These are phyloP conservation scores for Apiospora hydei DNA, from an alignment of 2,329 filamentous ascomycete genomes.

Conservation along the genomic window DNA sequence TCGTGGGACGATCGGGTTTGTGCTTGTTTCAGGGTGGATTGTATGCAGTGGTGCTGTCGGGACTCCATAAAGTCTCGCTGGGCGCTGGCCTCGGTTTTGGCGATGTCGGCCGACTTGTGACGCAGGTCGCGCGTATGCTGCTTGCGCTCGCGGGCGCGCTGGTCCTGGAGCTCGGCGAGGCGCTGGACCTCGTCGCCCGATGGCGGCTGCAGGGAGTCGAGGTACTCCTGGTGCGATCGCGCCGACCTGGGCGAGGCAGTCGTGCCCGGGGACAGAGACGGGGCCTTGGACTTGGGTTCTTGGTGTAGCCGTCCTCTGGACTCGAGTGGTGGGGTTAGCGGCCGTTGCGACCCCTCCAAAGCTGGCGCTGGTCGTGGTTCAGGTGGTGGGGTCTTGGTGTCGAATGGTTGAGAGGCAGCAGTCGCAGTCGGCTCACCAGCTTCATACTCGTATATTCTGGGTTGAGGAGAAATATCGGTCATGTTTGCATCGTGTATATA, in stretches of 20 bases:
- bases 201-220: conserved; percentile 58
- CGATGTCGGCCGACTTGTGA: conserved; percentile 30
- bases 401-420: background rate
- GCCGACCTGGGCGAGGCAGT: conserved; percentile 36
- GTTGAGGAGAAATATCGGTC: conserved; percentile 8
- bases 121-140: conserved; percentile 48
- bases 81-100: conserved; percentile 38
- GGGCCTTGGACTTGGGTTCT: conserved; percentile 31
- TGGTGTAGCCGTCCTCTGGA: background rate
- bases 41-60: conserved; percentile 36
- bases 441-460: background rate
- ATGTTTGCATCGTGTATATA: conserved; percentile 11
- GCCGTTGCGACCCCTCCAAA: conserved; percentile 35
- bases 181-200: conserved; percentile 54
- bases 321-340: conserved; percentile 32
- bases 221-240: conserved; percentile 50
- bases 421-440: conserved; percentile 9
- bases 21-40: conserved; percentile 22
- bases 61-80: conserved; percentile 45
- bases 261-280: conserved; percentile 33
- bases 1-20: conserved; percentile 27
- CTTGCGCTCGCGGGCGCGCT: conserved; percentile 53
- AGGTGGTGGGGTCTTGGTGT: conserved; percentile 26
- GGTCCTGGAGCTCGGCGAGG: conserved; percentile 57
- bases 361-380: conserved; percentile 26